A percentile compares a stretch with the other conserved stretches of the same genome.
Evolutionary conservation across 139 green algal species (phyloP).

Genomic region (Volvox reticuliferus): DNA sequence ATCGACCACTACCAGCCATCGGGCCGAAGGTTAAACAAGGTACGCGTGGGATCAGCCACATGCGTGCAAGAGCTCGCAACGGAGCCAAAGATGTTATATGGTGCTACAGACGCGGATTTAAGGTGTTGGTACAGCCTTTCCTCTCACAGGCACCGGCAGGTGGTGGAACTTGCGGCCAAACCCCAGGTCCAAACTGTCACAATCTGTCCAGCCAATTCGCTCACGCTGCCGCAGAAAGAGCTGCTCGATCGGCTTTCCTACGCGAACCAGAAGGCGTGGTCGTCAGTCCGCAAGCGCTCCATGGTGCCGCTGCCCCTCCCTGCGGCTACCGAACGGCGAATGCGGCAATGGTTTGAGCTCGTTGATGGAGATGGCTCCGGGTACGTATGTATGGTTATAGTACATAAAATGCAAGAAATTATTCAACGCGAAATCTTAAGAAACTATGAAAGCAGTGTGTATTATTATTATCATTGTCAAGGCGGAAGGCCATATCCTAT

Average conservation of each 20-base stretch:
- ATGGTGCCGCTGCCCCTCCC: conserved; percentile 9
- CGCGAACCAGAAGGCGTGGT: conserved; percentile 14
- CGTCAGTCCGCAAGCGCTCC: background rate
- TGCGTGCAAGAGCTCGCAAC: too few species aligned
- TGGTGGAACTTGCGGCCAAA: too few species aligned
- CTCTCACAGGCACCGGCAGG: too few species aligned
- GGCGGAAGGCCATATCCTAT: too few species aligned
- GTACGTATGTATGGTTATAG: background rate
- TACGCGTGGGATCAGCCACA: background rate
- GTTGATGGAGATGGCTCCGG: conserved; percentile 31
- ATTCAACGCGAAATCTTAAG: too few species aligned
- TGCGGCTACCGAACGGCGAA: background rate
- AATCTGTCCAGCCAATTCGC: background rate
- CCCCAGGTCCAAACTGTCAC: background rate
- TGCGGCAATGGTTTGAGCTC: conserved; percentile 34
- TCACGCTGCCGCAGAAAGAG: conserved; percentile 1
- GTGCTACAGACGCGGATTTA: too few species aligned
- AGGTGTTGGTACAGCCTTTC: too few species aligned
- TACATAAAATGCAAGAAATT: too few species aligned
- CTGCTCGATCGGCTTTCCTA: background rate
- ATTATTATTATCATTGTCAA: too few species aligned
- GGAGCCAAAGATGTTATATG: too few species aligned
- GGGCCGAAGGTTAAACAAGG: background rate
- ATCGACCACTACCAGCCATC: background rate
- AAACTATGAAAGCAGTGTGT: too few species aligned